phyloP scores from a whole-genome alignment of 164 flowering plant genomes.

The Liriodendron chinense region DNA sequence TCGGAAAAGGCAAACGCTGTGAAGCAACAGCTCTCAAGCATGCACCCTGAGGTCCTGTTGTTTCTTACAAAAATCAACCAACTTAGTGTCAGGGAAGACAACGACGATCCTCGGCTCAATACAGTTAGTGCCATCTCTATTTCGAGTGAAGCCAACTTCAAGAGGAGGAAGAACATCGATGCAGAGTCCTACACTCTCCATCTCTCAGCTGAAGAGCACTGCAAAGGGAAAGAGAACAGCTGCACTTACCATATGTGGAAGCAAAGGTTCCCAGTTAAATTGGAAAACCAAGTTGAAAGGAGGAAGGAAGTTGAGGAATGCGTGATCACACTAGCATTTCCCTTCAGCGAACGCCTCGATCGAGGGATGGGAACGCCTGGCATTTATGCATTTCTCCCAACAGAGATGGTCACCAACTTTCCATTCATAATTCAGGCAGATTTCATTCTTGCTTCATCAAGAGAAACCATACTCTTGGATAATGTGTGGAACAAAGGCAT shows the following conservation, averaged over 20 bases:
- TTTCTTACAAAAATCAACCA: conserved; percentile 59
- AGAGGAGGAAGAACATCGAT: conserved; percentile 48
- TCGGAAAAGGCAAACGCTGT: conserved; percentile 57
- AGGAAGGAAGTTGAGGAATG: conserved; percentile 51
- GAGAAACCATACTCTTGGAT: conserved; percentile 49
- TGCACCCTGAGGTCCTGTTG: conserved; percentile 61
- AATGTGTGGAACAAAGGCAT: conserved; percentile 49
- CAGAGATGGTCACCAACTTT: conserved; percentile 60
- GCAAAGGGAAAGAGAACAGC: conserved; percentile 11
- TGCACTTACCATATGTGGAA: conserved; percentile 64
- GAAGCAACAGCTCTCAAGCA: conserved; percentile 51
- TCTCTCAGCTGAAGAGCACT: conserved; percentile 42
- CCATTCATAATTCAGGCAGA: conserved; percentile 66
- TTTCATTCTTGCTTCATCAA: conserved; percentile 52
- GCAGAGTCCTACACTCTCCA: conserved; percentile 60
- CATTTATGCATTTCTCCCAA: conserved; percentile 60
- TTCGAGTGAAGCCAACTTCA: conserved; percentile 43
- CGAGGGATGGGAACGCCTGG: conserved; percentile 44
- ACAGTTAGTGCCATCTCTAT: conserved; percentile 50
- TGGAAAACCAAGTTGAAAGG: conserved; percentile 34
- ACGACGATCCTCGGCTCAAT: conserved; percentile 32
- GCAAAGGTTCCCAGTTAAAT: conserved; percentile 54
- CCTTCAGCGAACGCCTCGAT: conserved; percentile 34
- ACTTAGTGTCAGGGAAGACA: conserved; percentile 50
- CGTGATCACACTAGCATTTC: conserved; percentile 59